Base-by-base conservation (phyloP, 2,329 filamentous ascomycete species). In the Tolypocladium ophioglossoides region DNA sequence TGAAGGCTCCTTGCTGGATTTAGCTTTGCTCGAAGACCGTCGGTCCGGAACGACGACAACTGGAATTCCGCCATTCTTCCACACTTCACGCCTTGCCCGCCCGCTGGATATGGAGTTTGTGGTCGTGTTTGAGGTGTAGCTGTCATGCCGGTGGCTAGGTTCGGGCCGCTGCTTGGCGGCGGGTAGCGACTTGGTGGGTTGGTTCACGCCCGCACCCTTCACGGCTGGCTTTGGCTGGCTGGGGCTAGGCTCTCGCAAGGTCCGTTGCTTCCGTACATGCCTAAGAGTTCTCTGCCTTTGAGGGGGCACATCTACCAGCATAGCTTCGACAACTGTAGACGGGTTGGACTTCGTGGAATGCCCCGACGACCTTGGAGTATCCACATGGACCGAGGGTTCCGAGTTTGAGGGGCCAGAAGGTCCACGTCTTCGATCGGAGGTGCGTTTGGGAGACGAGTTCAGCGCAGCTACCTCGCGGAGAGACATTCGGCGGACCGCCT, bases 21-120 rank as follows among this genome's bases (percentile, higher is more conserved):
- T 77, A n/a, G 76, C 72, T 52, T 76, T 77, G 12, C 74, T 68
- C 4, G 80, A 83, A 8, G 81, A 79, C 18, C 68, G 71, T 18
- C 83, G 78, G 54, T 80, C 77, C 8, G 83, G 83, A 51, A 86
- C 77, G 22, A 86, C 73, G 8, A 84, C 74, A 9, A 86, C 82
- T 2, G 83, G 83, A 11, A 86, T 82, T 2, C 73, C 80, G 9
- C 82, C 83, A 52, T 68, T 78, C 58, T 78, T 83, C 71, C 78
- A 75, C 3, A 85, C 70, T 35, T 84, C 79, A 18, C 77, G 75
- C n/a, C 83, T 72, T 4, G 79, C 79, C 60, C 74, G 80, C 9
- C 72, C 71, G 58, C 78, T 84, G 0, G 76, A 74, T 4, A 77
- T 68, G 7, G 79, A 80, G 56, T 72, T 78, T 27, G 66, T 59